Evolutionary conservation across 768 basidiomycete species (phyloP), one percentile per base, ranked within the genome.

Genomic region (Cystobasidium ongulense): DNA sequence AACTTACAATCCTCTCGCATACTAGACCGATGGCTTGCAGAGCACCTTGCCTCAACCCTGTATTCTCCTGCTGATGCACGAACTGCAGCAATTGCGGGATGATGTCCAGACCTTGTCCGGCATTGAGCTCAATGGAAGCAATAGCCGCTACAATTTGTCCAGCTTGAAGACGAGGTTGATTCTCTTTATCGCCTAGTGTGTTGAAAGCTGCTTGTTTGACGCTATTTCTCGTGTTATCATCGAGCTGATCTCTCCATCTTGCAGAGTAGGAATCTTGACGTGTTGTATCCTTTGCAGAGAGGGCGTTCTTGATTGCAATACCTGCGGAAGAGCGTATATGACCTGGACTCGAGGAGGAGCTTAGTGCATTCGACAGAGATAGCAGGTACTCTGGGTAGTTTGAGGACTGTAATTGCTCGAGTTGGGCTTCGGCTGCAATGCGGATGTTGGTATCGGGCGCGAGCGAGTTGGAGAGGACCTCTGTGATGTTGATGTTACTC

Each of bases 11-110:
- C 71, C 87, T 85, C 83, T 99, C 96, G 84, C 96, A 99, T 82
- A 97, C 93, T 82, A 88, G 97, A 57, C 96, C 96, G 82, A 99
- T 92, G 23, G 94, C 87, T 82, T 96, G 92, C 15, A 98, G 84
- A 10, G 94, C 94, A 1, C 92, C 86, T 75, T 96, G 89, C 80
- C 86, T 87, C 77, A 94, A 83, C 18, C 64, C 59, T 76, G 78
- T 74, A 82, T 78, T 89, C 13, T 86, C 83, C 80, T 90, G 91
- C 43, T 82, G 82, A 82, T 90, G 91, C 73, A 95, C 88, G 79
- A 94, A 92, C 67, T 89, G 88, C 46, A 99, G 85, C 25, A 99
- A 85, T 64, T 88, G 84, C 79, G 90, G 89, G 81, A 99, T 90
- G 73, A 99, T 85, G 77, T 95, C 89, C 7, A 86, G 86, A 95